phyloP scores from a whole-genome alignment of 352 stramenopile species.

The Pythium sp. region DNA sequence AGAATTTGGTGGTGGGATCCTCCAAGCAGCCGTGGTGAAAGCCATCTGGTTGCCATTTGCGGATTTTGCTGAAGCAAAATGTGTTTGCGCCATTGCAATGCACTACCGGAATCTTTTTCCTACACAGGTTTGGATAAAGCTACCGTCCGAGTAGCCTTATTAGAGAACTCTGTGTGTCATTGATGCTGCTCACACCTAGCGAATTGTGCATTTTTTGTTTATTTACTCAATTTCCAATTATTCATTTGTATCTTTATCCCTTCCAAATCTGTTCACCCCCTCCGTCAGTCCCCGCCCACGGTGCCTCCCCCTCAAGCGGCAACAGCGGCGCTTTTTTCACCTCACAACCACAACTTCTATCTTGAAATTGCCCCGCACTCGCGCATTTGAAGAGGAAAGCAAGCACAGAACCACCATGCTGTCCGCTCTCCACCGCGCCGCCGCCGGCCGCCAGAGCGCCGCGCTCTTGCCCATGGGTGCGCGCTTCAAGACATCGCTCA shows the following conservation, averaged over 20 bases:
- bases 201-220: too few species aligned
- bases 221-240: too few species aligned
- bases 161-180: not conserved
- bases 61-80: constrained; percentile 13
- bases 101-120: not conserved
- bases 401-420: constrained; percentile 22
- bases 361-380: not conserved
- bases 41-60: constrained; percentile 6
- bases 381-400: not conserved
- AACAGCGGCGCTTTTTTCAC: constrained; percentile 11
- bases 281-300: not conserved
- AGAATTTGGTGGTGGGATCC: constrained; percentile 6
- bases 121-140: not conserved
- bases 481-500: constrained; percentile 57
- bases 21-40: constrained; percentile 9
- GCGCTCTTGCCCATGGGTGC: constrained; percentile 18
- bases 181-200: too few species aligned
- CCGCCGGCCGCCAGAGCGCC: constrained; percentile 19
- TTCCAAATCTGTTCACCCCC: not conserved
- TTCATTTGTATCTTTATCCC: not conserved
- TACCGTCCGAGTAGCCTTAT: not conserved
- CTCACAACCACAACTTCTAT: not conserved
- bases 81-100: constrained; percentile 16
- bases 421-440: constrained; percentile 18
- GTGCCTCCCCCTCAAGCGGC: not conserved